These are phyloP conservation scores for Aristolochia fimbriata DNA, from an alignment of 164 flowering plant genomes.

Conservation along the genomic window DNA sequence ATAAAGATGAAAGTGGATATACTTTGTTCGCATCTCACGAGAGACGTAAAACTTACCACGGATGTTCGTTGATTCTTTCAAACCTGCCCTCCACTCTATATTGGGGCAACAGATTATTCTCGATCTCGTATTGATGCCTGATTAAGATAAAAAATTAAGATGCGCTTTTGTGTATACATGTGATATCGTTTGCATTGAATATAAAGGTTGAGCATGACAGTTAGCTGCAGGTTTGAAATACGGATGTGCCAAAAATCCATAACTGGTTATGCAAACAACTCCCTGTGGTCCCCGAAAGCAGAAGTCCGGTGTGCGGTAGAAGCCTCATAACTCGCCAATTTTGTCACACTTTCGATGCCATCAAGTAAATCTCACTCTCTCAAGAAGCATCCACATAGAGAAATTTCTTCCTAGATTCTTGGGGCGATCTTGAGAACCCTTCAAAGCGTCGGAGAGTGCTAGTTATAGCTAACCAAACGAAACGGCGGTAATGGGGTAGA, in stretches of 20 bases:
- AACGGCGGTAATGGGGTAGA: too few species aligned
- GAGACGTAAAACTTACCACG: constrained; percentile 46
- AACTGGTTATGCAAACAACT: constrained; percentile 93
- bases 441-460: constrained; percentile 16
- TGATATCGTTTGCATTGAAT: too few species aligned
- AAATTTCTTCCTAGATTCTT: constrained; percentile 52
- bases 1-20: neutral
- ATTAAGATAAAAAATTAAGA: neutral
- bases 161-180: too few species aligned
- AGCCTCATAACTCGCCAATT: constrained; percentile 85
- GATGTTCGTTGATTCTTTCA: constrained; percentile 90
- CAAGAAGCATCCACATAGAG: constrained; percentile 95
- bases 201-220: neutral
- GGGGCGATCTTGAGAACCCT: constrained; percentile 74
- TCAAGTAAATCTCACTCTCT: constrained; percentile 90
- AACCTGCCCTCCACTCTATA: constrained; percentile 81
- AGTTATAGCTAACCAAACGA: constrained; percentile 3
- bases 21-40: neutral
- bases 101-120: constrained; percentile 54
- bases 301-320: constrained; percentile 82
- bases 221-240: constrained; percentile 2
- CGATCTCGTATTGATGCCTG: constrained; percentile 63
- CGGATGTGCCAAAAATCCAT: constrained; percentile 80
- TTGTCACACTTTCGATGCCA: constrained; percentile 89
- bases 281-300: constrained; percentile 75